Evolutionary conservation across 192 early-diverging fungal species (phyloP), one percentile per base, ranked within the genome.

Genomic region (Coemansia sp.): DNA sequence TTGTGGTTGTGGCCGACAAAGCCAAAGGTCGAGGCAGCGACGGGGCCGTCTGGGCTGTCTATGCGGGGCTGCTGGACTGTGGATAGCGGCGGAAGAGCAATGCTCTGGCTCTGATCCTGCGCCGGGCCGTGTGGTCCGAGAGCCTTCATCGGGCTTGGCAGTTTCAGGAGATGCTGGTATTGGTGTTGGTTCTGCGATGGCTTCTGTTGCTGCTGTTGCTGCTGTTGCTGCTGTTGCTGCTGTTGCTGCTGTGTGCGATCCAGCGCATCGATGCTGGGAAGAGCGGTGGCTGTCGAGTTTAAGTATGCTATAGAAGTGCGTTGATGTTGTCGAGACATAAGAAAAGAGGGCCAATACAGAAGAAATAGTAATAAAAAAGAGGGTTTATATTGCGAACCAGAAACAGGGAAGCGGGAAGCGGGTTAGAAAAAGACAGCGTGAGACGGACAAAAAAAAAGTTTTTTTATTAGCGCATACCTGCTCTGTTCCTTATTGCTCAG

Each of bases 301-400:
- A 76, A 49, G 49, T 63, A 76, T 33, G 73, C 67, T 66, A 76
- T 76, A 16, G 73, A 76, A 18, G 73, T 60, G 40, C 64, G 71
- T 40, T 62, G 58, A 25, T 54, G 33, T 12, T 48, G 55, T 52
- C 61, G 63, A 20, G 65, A 40, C 54, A 51, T 20, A 29, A 7
- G 56, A n/a, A n/a, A n/a, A n/a, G 40, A 49, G 12, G 12, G 34
- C 56, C 40, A 7, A 29, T 20, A 56, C n/a, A 58, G 36, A 58
- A n/a, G 28, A 48, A 56, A 22, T 38, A 34, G n/a, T 7, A 55
- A 48, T 20, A 66, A 34, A 66, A 29, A 48, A 17, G 25, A 56
- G 30, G 32, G 38, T 18, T 14, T 32, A 52, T 52, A 52, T 5
- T 5, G 5, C 17, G 8, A 52, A 52, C 51, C 25, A 33, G 4